Conservation (phyloP, 805 yeast genomes). For the Saccharomycopsis babjevae region DNA sequence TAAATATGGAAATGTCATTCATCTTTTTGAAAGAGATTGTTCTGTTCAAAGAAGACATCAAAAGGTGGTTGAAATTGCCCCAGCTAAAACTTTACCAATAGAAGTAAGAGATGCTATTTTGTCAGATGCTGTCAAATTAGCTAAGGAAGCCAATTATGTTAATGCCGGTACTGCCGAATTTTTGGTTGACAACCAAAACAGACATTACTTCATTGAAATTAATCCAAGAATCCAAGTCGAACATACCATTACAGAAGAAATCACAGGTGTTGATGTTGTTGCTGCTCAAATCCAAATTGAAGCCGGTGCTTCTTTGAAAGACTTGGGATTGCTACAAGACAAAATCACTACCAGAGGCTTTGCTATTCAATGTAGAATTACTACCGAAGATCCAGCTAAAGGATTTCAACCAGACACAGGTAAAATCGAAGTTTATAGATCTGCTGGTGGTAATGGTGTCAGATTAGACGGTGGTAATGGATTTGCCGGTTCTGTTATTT, state of each 20-base stretch:
- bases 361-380: slow-evolving; percentile 98
- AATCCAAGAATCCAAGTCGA: slow-evolving; percentile 98
- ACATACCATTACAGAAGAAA: slow-evolving; percentile 97
- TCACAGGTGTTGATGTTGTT: slow-evolving; percentile 94
- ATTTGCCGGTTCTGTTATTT: slow-evolving; percentile 90
- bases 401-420: slow-evolving; percentile 98
- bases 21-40: slow-evolving; percentile 94
- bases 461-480: slow-evolving; percentile 99
- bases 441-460: slow-evolving; percentile 99
- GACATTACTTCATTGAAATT: slow-evolving; percentile 96
- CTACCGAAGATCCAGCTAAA: slow-evolving; percentile 95
- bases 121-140: slow-evolving; percentile 89
- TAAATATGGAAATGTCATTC: slow-evolving; percentile 87
- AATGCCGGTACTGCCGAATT: slow-evolving; percentile 99
- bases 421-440: slow-evolving; percentile 93
- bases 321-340: slow-evolving; percentile 88
- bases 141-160: slow-evolving; percentile 78
- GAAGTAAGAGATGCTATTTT: slow-evolving; percentile 85
- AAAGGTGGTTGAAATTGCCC: slow-evolving; percentile 97
- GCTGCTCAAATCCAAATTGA: slow-evolving; percentile 99
- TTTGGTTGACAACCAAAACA: slow-evolving; percentile 82
- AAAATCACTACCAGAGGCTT: slow-evolving; percentile 93
- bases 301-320: slow-evolving; percentile 91
- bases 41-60: slow-evolving; percentile 99
- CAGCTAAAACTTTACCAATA: slow-evolving; percentile 81